Evolutionary conservation across 2,329 filamentous ascomycete genomes (phyloP).

Genomic region (Chrysoporthe austroafricana): DNA sequence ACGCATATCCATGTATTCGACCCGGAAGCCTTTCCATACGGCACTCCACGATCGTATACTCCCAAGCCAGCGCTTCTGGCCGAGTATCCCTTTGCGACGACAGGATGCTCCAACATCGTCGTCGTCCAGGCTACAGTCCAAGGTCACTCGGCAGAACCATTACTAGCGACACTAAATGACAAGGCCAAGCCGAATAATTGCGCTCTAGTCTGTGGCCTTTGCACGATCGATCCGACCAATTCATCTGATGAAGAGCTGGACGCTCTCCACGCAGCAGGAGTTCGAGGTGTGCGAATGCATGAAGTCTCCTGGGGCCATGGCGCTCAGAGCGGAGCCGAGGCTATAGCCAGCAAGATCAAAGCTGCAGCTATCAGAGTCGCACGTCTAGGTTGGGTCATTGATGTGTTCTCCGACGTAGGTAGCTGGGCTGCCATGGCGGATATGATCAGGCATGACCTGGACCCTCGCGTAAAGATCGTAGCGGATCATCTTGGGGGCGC

Average conservation of each 20-base stretch:
- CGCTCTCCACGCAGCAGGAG: constrained; percentile 31
- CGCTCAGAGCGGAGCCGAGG: constrained; percentile 25
- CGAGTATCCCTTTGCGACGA: constrained; percentile 32
- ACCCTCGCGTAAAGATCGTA: constrained; percentile 32
- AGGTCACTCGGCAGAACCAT: constrained; percentile 31
- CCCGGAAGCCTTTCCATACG: constrained; percentile 31
- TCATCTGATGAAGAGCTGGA: constrained; percentile 33
- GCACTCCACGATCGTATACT: constrained; percentile 32
- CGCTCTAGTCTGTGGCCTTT: background rate
- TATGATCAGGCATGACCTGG: constrained; percentile 30
- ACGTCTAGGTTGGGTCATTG: constrained; percentile 32
- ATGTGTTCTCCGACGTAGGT: constrained; percentile 31
- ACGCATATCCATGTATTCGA: constrained; percentile 33
- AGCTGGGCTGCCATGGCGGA: constrained; percentile 33
- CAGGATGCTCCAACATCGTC: constrained; percentile 32
- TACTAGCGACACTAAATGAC: constrained; percentile 30
- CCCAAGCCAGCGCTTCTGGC: constrained; percentile 31
- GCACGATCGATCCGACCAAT: background rate
- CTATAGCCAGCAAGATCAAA: constrained; percentile 29
- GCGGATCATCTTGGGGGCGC: constrained; percentile 34
- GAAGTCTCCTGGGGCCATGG: constrained; percentile 34
- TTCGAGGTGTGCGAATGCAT: constrained; percentile 33
- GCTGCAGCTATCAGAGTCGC: constrained; percentile 28
- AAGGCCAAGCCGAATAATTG: background rate
- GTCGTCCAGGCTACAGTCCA: constrained; percentile 35